Base-by-base conservation (phyloP, 345 rosid genomes). In the Lagerstroemia speciosa region DNA sequence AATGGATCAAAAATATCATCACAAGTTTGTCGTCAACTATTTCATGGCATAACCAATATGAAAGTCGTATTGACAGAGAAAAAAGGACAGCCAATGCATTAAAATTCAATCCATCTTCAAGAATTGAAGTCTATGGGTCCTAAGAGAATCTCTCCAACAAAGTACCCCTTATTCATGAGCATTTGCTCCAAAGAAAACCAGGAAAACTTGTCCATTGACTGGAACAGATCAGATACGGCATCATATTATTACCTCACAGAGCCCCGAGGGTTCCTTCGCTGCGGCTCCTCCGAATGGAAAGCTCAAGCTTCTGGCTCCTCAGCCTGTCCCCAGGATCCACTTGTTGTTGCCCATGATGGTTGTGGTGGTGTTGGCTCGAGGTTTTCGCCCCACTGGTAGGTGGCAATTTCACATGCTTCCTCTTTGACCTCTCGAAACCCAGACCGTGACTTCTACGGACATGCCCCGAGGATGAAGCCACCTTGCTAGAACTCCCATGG, bases 201-300 rank as follows among this genome's bases (percentile, higher is more conserved):
- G 10, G 17, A 58, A 52, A 55, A 8, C 29, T 55, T 55, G 55
- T 50, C 55, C 8, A 50, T 50, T 0, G 19, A 17, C 12, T 43
- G 15, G 19, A 19, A 43, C 30, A 30, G n/a, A 55, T 19, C 61
- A 24, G 31, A 26, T 1, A 55, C 15, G 48, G 61, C 10, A 58
- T 30, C 16, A 10, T 10, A 27, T 10, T 8, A 30, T 29, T 55
- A 73, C 53, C 72, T 84, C 78, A 86, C 61, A 67, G 45, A 38
- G 78, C 83, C 66, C 80, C 83, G 50, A 84, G 78, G 57, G 77
- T 80, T 71, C 92, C 99, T 76, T 88, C 99, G 66, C 97, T 94
- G 72, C 76, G 87, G 46, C 85, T 89, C 76, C 86, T 84, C 58
- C 85, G 77, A 71, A 94, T 85, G 6, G 90, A 77, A 50, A 77